A percentile compares a stretch with the other conserved stretches of the same genome.
phyloP scores from a whole-genome alignment of 202 grass and related monocot genomes.

The Zizania palustris region DNA sequence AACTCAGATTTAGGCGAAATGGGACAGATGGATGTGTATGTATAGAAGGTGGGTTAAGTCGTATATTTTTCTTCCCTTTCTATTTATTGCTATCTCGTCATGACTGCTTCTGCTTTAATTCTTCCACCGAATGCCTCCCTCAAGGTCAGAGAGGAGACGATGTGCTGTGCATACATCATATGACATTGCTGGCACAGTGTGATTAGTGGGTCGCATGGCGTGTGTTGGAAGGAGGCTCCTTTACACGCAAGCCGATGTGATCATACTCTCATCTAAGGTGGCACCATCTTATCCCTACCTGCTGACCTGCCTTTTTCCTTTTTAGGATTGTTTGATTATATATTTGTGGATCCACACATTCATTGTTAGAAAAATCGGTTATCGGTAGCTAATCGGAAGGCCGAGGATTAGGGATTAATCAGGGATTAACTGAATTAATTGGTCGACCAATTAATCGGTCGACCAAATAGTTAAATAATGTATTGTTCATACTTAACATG shows the following conservation, averaged over 20 bases:
- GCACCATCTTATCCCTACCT: neutral
- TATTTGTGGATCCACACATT: neutral
- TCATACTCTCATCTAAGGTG: neutral
- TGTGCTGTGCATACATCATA: neutral
- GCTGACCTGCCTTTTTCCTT: neutral
- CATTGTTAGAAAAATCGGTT: too few relatives aligned
- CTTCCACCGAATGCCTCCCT: neutral
- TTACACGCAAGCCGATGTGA: neutral
- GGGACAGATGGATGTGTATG: neutral
- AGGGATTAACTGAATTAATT: too few relatives aligned
- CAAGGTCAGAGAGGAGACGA: neutral
- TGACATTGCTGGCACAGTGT: neutral
- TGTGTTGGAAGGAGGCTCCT: neutral
- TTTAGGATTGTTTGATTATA: neutral
- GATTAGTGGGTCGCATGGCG: neutral
- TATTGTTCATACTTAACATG: too few relatives aligned
- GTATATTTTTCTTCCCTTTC: neutral
- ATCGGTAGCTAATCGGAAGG: too few relatives aligned
- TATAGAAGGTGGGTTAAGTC: neutral
- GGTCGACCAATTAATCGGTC: too few relatives aligned
- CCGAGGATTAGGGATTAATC: too few relatives aligned
- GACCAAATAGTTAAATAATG: too few relatives aligned
- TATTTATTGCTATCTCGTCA: conserved; percentile 2
- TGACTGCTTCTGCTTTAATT: conserved; percentile 5
- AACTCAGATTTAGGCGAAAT: neutral